Evolutionary conservation across 106 monocot genomes (phyloP), one percentile per base, ranked within the genome.

Genomic region (Vanilla planifolia): DNA sequence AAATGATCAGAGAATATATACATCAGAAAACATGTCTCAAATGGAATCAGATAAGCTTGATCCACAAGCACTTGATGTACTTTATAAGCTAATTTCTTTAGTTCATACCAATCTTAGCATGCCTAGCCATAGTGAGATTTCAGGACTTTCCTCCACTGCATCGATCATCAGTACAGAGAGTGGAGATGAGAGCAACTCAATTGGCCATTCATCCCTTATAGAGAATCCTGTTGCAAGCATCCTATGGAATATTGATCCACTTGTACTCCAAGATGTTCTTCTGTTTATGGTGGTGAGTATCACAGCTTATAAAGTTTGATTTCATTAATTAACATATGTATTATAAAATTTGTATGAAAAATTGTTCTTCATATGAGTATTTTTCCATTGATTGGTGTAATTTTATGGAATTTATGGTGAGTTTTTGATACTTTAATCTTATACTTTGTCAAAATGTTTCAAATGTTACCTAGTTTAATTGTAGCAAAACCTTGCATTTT

Each of bases 21-120:
- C 30, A 13, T n/a, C 8, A 35, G 27, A 60, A 14, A 39, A 26
- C 60, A 41, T 36, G 39, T 59, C 39, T 2, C 10, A 14, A 26
- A 41, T 19, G 60, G 11, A 24, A 26, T 39, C 26, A 60, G 41
- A 60, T 60, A 47, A 74, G 43, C 45, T 91, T 27, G 85, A 91
- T 43, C 76, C 85, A 16, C 19, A n/a, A 42, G 70, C 67, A 33
- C 53, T 76, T 45, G 66, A 68, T 42, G 43, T 56, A 17, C 82
- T 91, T 37, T 67, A 82, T 71, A 30, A 82, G 64, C 61, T 91
- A 16, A 51, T 91, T 2, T 85, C 88, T 63, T 64, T 88, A 51
- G 88, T 93, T 65, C 88, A 93, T 74, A 63, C 79, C 5, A 73
- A 58, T 66, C 43, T 78, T 45, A 67, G 73, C 55, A 53, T 37